A percentile compares a stretch with the other conserved stretches of the same genome.
Evolutionary conservation across 345 rosid genomes (phyloP).

Genomic region (Aquilaria malaccensis): DNA sequence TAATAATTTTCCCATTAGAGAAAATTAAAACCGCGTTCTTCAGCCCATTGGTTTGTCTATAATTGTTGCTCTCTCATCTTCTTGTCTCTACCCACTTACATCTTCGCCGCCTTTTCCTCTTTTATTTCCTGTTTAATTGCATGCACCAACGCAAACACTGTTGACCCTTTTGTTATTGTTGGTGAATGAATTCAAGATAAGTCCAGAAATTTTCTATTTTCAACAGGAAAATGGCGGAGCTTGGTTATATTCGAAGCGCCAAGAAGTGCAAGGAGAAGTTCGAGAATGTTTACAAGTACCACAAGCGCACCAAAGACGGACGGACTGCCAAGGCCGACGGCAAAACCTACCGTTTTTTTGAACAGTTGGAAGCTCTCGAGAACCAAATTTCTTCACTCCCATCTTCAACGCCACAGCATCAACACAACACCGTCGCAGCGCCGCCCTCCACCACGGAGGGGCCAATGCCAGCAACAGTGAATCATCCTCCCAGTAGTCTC

Average conservation of each 20-base stretch:
- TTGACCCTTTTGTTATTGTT: slow-evolving; percentile 5
- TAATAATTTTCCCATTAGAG: too few species aligned
- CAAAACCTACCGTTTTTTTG: slow-evolving; percentile 71
- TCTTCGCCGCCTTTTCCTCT: neutral
- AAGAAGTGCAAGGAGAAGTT: slow-evolving; percentile 96
- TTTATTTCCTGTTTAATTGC: neutral
- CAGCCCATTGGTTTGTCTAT: too few species aligned
- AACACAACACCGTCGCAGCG: slow-evolving; percentile 7
- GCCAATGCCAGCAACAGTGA: slow-evolving; percentile 17
- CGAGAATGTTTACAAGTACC: slow-evolving; percentile 89
- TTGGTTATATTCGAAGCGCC: slow-evolving; percentile 64
- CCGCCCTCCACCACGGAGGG: slow-evolving; percentile 6
- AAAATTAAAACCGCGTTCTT: too few species aligned
- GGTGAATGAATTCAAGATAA: neutral
- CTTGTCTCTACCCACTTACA: too few species aligned
- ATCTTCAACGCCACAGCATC: slow-evolving; percentile 7
- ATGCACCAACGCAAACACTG: neutral
- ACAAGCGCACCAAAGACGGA: slow-evolving; percentile 85
- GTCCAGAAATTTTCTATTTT: slow-evolving; percentile 8
- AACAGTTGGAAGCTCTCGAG: slow-evolving; percentile 73
- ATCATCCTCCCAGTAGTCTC: slow-evolving; percentile 23
- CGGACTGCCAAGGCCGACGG: slow-evolving; percentile 60
- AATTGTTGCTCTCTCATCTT: too few species aligned
- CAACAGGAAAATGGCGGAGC: slow-evolving; percentile 65
- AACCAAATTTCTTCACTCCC: slow-evolving; percentile 18